phyloP scores from a whole-genome alignment of 176 grass and related monocot species.

The Triticum aestivum region DNA sequence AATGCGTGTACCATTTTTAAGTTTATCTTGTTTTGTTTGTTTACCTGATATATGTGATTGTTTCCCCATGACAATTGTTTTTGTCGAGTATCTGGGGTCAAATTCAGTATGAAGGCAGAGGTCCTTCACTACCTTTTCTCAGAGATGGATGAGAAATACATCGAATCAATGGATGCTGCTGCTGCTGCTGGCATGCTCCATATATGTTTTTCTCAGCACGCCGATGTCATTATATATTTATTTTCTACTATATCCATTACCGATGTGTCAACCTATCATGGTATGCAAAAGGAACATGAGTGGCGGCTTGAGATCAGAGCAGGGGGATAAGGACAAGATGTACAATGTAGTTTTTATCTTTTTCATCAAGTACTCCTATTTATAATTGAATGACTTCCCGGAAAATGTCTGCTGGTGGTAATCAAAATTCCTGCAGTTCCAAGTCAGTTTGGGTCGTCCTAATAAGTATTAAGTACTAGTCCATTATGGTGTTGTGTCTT shows the following conservation, averaged over 20 bases:
- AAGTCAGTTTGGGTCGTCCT: no score
- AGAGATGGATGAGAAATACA: neutral
- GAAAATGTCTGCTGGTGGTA: no score
- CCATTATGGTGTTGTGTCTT: no score
- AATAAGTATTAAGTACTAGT: no score
- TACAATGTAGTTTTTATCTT: conserved; percentile 30
- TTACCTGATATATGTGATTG: neutral
- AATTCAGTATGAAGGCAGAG: conserved; percentile 28
- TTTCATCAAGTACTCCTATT: no score
- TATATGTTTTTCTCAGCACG: neutral
- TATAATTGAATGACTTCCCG: no score
- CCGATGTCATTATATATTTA: neutral
- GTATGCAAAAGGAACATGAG: neutral
- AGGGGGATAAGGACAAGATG: conserved; percentile 28
- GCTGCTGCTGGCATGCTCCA: neutral
- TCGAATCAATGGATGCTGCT: neutral
- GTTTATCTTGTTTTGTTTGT: neutral
- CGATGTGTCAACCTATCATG: neutral
- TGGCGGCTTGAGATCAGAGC: conserved; percentile 47
- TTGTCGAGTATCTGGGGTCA: conserved; percentile 28
- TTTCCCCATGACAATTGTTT: neutral
- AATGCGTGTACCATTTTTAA: neutral
- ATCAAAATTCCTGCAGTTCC: no score
- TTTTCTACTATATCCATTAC: neutral
- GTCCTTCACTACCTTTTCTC: conserved; percentile 11